A percentile compares a stretch with the other conserved stretches of the same genome.
phyloP scores from a whole-genome alignment of 1,139 yeast genomes.

The Hyphopichia burtonii region DNA sequence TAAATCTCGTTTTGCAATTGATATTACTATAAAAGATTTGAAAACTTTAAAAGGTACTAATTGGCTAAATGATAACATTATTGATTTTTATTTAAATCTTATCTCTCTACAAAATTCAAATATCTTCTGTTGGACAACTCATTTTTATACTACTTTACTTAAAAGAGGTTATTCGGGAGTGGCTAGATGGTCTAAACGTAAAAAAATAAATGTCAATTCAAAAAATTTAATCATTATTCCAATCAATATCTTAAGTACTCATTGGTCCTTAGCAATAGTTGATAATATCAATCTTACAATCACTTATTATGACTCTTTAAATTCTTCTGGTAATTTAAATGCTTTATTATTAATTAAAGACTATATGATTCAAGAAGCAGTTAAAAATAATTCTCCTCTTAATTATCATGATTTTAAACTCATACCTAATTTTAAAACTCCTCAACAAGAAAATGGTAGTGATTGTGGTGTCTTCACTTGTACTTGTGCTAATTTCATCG shows the following conservation, averaged over 20 bases:
- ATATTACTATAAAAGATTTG: slow-evolving; percentile 65
- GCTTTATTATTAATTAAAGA: slow-evolving; percentile 55
- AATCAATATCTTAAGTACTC: slow-evolving; percentile 76
- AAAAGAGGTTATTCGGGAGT: slow-evolving; percentile 79
- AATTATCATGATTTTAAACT: slow-evolving; percentile 32
- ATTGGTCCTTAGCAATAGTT: slow-evolving; percentile 89
- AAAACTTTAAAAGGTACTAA: slow-evolving; percentile 64
- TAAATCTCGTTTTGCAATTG: slow-evolving; percentile 45
- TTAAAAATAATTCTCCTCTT: slow-evolving; percentile 36
- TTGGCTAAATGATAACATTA: slow-evolving; percentile 92
- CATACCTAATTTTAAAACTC: slow-evolving; percentile 49
- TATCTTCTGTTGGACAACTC: slow-evolving; percentile 80
- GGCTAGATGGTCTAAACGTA: slow-evolving; percentile 85
- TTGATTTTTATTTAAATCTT: slow-evolving; percentile 74
- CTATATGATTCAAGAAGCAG: slow-evolving; percentile 61
- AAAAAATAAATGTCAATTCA: slow-evolving; percentile 65
- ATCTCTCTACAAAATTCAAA: slow-evolving; percentile 42
- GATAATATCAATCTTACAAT: slow-evolving; percentile 61
- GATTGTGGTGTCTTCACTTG: slow-evolving; percentile 97
- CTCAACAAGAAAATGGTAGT: slow-evolving; percentile 85
- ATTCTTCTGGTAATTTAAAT: slow-evolving; percentile 53
- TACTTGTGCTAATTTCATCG: slow-evolving; percentile 65
- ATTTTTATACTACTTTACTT: slow-evolving; percentile 73
- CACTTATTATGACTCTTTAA: slow-evolving; percentile 75
- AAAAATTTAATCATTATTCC: slow-evolving; percentile 76